Conservation (phyloP, 768 basidiomycete genomes). For the Panaeolus papilionaceus region DNA sequence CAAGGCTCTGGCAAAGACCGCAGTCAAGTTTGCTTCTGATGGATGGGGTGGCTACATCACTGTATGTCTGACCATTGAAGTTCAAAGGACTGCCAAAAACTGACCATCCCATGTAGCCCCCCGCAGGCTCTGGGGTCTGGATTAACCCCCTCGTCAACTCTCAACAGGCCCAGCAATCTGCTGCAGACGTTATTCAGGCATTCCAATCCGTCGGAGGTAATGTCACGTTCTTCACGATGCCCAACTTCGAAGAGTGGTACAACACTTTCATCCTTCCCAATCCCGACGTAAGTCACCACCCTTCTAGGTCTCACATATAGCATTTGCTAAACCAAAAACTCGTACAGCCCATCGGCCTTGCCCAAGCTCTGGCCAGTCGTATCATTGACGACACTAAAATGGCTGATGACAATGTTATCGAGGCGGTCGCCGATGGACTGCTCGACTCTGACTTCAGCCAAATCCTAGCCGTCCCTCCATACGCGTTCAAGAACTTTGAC, state of each 20-base stretch:
- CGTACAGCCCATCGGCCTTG: conserved; percentile 22
- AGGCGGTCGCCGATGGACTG: conserved; percentile 22
- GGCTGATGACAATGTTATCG: conserved; percentile 23
- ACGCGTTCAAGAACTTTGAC: conserved; percentile 25
- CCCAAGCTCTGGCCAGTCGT: conserved; percentile 25
- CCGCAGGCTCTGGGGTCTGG: conserved; percentile 23
- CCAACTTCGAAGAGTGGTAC: conserved; percentile 25
- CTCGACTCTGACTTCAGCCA: conserved; percentile 28
- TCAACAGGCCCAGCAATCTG: conserved; percentile 24
- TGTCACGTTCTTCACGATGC: conserved; percentile 25
- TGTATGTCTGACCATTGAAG: conserved; percentile 15
- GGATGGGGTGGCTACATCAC: conserved; percentile 32
- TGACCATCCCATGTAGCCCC: conserved; percentile 15
- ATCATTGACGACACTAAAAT: conserved; percentile 24
- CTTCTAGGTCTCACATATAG: not conserved
- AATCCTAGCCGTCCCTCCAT: conserved; percentile 28
- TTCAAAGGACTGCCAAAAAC: not conserved
- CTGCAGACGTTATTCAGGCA: conserved; percentile 19
- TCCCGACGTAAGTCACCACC: conserved; percentile 23
- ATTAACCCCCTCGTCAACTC: conserved; percentile 22
- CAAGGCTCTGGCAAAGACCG: conserved; percentile 2
- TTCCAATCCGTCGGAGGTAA: conserved; percentile 26
- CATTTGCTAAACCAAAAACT: not conserved
- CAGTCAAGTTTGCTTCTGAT: conserved; percentile 23
- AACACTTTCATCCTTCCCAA: conserved; percentile 27